Evolutionary conservation across 768 basidiomycete species (phyloP).

Genomic region (Naganishia vaughanmartiniae): DNA sequence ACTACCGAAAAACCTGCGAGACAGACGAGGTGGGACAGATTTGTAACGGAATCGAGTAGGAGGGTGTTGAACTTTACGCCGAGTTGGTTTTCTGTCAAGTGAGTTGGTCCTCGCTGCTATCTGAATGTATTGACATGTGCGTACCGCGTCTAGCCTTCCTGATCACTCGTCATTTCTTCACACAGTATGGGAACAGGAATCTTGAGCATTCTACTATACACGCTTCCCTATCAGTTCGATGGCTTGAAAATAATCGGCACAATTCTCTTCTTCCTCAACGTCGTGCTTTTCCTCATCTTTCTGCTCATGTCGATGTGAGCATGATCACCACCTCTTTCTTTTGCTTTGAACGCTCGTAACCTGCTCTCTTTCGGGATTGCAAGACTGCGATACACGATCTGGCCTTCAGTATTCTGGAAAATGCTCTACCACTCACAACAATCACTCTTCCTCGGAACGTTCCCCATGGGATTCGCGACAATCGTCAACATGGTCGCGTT

Average conservation of each 20-base stretch:
- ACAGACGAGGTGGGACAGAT: background rate
- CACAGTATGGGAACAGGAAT: conserved; percentile 49
- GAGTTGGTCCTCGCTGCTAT: background rate
- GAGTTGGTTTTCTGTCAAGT: conserved; percentile 28
- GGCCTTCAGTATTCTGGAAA: conserved; percentile 38
- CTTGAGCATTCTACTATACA: conserved; percentile 45
- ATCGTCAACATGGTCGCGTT: conserved; percentile 48
- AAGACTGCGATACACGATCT: conserved; percentile 43
- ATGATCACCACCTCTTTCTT: too few species aligned
- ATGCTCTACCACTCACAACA: conserved; percentile 40
- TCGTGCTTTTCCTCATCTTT: conserved; percentile 41
- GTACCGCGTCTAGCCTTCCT: background rate
- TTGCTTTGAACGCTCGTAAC: too few species aligned
- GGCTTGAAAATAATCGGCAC: conserved; percentile 40
- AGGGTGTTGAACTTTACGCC: conserved; percentile 29
- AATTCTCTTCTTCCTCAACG: conserved; percentile 45
- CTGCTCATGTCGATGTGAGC: conserved; percentile 22
- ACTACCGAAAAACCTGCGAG: background rate
- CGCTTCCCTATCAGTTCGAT: conserved; percentile 47
- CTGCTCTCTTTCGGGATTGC: background rate
- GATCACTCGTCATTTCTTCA: background rate
- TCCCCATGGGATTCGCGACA: conserved; percentile 50
- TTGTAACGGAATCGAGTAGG: background rate
- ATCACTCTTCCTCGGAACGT: conserved; percentile 44
- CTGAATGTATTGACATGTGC: background rate